Percentiles rank a stretch among this genome's conserved stretches.
phyloP scores from a whole-genome alignment of 202 grass and related monocot genomes.

The Panicum hallii region DNA sequence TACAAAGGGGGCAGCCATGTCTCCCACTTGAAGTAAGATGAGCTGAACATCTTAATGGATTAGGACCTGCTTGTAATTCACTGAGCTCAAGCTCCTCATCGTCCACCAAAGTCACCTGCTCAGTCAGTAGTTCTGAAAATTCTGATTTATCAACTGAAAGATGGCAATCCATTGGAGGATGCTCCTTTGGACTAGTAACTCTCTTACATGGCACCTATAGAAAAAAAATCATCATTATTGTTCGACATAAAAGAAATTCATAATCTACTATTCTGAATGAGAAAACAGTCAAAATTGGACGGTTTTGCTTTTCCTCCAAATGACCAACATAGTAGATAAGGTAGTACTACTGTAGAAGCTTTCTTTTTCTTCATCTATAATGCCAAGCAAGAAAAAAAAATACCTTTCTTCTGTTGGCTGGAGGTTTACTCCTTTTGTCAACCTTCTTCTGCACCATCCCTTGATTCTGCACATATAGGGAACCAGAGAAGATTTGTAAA shows the following conservation, averaged over 20 bases:
- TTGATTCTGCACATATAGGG: slow-evolving; percentile 62
- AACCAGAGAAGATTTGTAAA: slow-evolving; percentile 27
- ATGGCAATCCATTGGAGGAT: slow-evolving; percentile 64
- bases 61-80: slow-evolving; percentile 92
- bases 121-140: slow-evolving; percentile 58
- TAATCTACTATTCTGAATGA: slow-evolving; percentile 1
- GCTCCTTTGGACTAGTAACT: slow-evolving; percentile 53
- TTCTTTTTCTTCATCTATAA: slow-evolving; percentile 17
- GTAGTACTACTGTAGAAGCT: slow-evolving; percentile 18
- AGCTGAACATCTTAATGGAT: slow-evolving; percentile 89
- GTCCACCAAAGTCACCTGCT: slow-evolving; percentile 64
- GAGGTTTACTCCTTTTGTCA: slow-evolving; percentile 57
- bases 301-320: slow-evolving; percentile 25
- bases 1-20: slow-evolving; percentile 91
- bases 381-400: slow-evolving; percentile 19
- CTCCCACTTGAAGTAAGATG: slow-evolving; percentile 91
- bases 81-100: slow-evolving; percentile 98
- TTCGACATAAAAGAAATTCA: slow-evolving; percentile 18
- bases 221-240: slow-evolving; percentile 4
- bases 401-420: slow-evolving; percentile 74
- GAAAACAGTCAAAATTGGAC: neutral
- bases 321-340: neutral
- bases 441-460: slow-evolving; percentile 55
- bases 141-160: slow-evolving; percentile 72
- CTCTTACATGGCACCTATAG: slow-evolving; percentile 66